phyloP scores from a whole-genome alignment of 768 basidiomycete genomes.

The Mycena belliarum region DNA sequence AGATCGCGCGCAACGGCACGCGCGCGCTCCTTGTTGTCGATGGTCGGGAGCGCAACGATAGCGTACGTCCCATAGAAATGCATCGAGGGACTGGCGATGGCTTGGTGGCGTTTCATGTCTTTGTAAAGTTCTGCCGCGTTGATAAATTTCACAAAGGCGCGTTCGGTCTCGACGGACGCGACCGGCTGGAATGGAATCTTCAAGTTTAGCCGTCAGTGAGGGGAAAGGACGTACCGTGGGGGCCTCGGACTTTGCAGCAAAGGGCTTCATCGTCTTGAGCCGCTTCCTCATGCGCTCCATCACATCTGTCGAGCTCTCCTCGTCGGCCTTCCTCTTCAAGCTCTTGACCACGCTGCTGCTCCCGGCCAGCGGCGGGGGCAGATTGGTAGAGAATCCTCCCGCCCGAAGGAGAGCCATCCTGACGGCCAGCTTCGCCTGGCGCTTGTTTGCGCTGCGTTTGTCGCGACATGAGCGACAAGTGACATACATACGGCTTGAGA shows the following conservation, averaged over 20 bases:
- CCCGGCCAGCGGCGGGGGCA: not conserved
- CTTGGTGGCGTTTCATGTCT: slow-evolving; percentile 6
- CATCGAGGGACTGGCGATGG: not conserved
- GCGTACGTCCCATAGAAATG: slow-evolving; percentile 18
- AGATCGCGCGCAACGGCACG: slow-evolving; percentile 16
- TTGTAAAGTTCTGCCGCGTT: not conserved
- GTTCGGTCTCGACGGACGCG: too few relatives aligned
- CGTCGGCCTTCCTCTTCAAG: slow-evolving; percentile 13
- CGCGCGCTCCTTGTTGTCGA: slow-evolving; percentile 16
- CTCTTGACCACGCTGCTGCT: slow-evolving; percentile 3
- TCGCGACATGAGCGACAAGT: slow-evolving; percentile 12
- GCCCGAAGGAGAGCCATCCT: not conserved
- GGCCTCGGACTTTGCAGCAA: not conserved
- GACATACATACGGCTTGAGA: not conserved
- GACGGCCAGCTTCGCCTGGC: not conserved
- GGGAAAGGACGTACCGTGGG: not conserved
- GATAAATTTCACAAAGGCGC: slow-evolving; percentile 6
- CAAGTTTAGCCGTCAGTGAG: too few relatives aligned
- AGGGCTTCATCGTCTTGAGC: slow-evolving; percentile 9
- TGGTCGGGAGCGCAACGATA: slow-evolving; percentile 14
- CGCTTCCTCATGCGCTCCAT: slow-evolving; percentile 12
- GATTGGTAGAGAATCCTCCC: not conserved
- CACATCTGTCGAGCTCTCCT: not conserved
- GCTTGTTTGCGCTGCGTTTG: not conserved
- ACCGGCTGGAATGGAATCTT: too few relatives aligned